Evolutionary conservation across 2,329 filamentous ascomycete genomes (phyloP).

Genomic region (Fusarium liriodendri): DNA sequence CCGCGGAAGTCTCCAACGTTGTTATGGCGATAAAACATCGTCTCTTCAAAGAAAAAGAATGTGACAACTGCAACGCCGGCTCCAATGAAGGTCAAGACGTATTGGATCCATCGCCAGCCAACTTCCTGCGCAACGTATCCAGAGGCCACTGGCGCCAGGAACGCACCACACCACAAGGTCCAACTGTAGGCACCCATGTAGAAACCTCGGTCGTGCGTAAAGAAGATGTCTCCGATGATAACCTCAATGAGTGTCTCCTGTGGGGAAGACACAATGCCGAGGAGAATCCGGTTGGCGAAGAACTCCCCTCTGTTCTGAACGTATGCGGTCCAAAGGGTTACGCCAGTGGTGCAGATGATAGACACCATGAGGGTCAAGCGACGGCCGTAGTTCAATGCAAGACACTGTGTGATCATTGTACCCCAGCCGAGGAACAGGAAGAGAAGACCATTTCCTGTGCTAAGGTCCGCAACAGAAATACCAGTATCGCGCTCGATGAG

Average conservation of each 20-base stretch:
- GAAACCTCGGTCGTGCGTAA: constrained; percentile 39
- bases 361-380: constrained; percentile 31
- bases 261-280: constrained; percentile 38
- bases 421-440: constrained; percentile 40
- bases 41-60: constrained; percentile 42
- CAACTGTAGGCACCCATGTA: constrained; percentile 42
- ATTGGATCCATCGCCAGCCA: constrained; percentile 43
- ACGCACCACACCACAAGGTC: constrained; percentile 40
- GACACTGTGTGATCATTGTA: constrained; percentile 37
- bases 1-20: not conserved
- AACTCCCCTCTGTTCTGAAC: constrained; percentile 37
- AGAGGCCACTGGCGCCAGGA: constrained; percentile 39
- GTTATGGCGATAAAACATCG: constrained; percentile 34
- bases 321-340: constrained; percentile 39
- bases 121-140: constrained; percentile 36
- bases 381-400: constrained; percentile 33
- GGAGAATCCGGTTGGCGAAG: constrained; percentile 38
- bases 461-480: constrained; percentile 41
- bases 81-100: constrained; percentile 35
- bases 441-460: constrained; percentile 38
- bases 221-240: constrained; percentile 38
- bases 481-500: constrained; percentile 39
- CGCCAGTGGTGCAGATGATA: constrained; percentile 20
- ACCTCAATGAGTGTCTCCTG: constrained; percentile 40
- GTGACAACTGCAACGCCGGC: constrained; percentile 17